phyloP scores from a whole-genome alignment of 2,329 filamentous ascomycete genomes.

The Fusarium tricinctum region DNA sequence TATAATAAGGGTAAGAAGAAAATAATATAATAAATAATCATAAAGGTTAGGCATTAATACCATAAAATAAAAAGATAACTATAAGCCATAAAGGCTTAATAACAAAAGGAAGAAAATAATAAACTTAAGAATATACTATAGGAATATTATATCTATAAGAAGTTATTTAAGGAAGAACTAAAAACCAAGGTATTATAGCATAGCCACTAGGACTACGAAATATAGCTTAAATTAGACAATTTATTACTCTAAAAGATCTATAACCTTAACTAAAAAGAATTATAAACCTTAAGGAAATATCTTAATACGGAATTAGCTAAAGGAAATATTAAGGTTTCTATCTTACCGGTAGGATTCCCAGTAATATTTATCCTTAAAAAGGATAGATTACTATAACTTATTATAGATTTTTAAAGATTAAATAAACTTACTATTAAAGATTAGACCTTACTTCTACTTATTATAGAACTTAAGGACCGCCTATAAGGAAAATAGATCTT shows the following conservation, averaged over 20 bases:
- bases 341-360: constrained; percentile 8
- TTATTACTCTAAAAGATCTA: constrained; percentile 23
- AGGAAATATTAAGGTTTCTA: constrained; percentile 24
- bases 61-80: no score
- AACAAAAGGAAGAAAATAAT: no score
- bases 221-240: constrained; percentile 17
- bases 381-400: constrained; percentile 41
- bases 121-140: no score
- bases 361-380: constrained; percentile 45
- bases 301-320: constrained; percentile 25
- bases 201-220: background rate
- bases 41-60: no score
- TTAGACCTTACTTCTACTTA: constrained; percentile 32
- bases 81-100: no score
- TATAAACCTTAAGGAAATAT: constrained; percentile 15
- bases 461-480: constrained; percentile 45
- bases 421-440: constrained; percentile 49
- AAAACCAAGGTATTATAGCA: background rate
- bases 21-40: no score
- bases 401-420: constrained; percentile 47
- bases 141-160: constrained; percentile 33
- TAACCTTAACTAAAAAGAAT: constrained; percentile 26
- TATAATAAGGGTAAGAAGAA: no score
- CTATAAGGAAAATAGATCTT: constrained; percentile 32
- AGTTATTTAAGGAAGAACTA: constrained; percentile 32